phyloP scores from a whole-genome alignment of 1,284 basidiomycete species.

The Boletus sp. region DNA sequence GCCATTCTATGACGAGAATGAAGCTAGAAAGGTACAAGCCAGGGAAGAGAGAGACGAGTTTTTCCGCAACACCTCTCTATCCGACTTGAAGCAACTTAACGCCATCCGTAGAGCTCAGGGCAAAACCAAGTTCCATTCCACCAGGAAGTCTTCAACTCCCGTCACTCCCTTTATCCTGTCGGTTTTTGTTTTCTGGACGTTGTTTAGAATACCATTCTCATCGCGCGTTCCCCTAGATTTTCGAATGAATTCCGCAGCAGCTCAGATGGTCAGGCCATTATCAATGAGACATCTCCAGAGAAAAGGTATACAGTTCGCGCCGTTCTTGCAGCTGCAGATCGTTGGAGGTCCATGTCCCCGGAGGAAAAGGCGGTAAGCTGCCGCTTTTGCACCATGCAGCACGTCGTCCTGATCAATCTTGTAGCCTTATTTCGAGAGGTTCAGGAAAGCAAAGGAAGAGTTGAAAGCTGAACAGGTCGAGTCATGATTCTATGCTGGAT shows the following conservation, averaged over 20 bases:
- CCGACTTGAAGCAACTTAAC: slow-evolving; percentile 25
- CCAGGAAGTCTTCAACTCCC: not conserved
- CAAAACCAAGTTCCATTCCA: slow-evolving; percentile 16
- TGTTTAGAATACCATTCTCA: not conserved
- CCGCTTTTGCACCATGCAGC: not conserved
- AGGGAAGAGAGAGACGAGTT: slow-evolving; percentile 23
- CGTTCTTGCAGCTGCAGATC: slow-evolving; percentile 17
- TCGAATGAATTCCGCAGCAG: slow-evolving; percentile 23
- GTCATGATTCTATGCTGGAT: slow-evolving; percentile 25
- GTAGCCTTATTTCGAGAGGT: slow-evolving; percentile 26
- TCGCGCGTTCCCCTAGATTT: slow-evolving; percentile 18
- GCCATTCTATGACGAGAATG: slow-evolving; percentile 29
- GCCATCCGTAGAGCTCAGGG: slow-evolving; percentile 24
- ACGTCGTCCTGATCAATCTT: slow-evolving; percentile 1
- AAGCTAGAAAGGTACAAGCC: slow-evolving; percentile 17
- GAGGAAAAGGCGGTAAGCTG: slow-evolving; percentile 28
- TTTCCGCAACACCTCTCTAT: slow-evolving; percentile 14
- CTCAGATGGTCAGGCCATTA: slow-evolving; percentile 18
- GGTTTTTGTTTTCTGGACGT: not conserved
- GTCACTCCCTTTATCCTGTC: slow-evolving; percentile 23
- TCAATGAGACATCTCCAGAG: slow-evolving; percentile 8
- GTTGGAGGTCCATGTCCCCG: slow-evolving; percentile 28
- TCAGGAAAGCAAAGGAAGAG: slow-evolving; percentile 17
- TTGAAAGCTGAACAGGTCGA: not conserved
- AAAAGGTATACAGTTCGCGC: slow-evolving; percentile 2